These are phyloP conservation scores for Sherardia arvensis DNA, from an alignment of 257 asterid species.

Conservation along the genomic window DNA sequence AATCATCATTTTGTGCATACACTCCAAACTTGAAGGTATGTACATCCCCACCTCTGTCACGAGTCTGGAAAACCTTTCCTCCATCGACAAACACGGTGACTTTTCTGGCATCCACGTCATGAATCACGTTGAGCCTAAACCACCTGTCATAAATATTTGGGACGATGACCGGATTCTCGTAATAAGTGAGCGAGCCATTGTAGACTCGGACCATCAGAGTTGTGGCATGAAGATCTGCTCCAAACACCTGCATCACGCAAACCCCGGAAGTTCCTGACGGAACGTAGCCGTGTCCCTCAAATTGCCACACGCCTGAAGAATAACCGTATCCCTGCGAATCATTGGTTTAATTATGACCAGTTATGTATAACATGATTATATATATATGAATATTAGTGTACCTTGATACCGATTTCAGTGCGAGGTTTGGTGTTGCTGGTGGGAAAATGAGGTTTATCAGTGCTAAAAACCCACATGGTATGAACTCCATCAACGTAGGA, in stretches of 20 bases:
- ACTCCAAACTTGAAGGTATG: constrained; percentile 32
- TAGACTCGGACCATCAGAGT: background rate
- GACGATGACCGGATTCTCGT: background rate
- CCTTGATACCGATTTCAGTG: no score
- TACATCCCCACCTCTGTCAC: background rate
- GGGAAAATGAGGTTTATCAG: no score
- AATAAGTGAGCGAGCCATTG: background rate
- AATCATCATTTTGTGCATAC: constrained; percentile 21
- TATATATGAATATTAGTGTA: no score
- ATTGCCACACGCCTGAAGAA: no score
- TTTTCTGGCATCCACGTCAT: background rate
- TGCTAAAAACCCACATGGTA: no score
- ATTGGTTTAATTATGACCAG: no score
- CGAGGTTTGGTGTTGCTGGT: no score
- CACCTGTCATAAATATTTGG: background rate
- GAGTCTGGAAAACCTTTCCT: background rate
- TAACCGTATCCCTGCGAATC: no score
- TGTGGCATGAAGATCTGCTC: background rate
- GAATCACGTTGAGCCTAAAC: background rate
- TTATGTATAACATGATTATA: no score
- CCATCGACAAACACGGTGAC: background rate
- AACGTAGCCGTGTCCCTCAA: no score
- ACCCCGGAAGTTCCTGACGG: background rate
- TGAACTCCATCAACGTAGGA: no score
- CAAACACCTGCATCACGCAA: background rate